phyloP scores from a whole-genome alignment of 768 basidiomycete genomes.

The Termitomyces sp. region DNA sequence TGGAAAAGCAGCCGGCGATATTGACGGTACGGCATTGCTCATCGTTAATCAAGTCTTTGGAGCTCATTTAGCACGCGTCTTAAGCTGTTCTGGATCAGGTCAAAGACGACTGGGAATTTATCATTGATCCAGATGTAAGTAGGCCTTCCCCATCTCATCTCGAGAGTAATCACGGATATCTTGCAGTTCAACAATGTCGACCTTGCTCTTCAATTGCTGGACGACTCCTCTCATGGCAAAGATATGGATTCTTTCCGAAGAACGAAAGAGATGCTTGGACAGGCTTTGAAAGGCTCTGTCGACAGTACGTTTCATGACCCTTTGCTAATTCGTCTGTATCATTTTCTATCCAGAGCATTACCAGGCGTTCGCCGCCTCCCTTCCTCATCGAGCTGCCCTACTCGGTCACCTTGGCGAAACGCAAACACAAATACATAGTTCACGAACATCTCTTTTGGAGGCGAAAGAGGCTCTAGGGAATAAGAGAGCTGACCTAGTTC shows the following conservation, averaged over 20 bases:
- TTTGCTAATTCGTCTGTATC: neutral
- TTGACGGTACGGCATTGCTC: constrained; percentile 63
- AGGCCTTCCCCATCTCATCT: constrained; percentile 3
- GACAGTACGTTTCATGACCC: constrained; percentile 59
- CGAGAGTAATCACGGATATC: constrained; percentile 8
- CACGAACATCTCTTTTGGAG: constrained; percentile 71
- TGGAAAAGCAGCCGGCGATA: constrained; percentile 69
- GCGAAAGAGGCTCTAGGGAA: constrained; percentile 76
- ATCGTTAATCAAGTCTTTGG: constrained; percentile 1
- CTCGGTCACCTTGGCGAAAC: constrained; percentile 68
- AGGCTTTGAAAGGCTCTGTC: constrained; percentile 82
- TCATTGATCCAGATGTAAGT: constrained; percentile 76
- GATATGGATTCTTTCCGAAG: constrained; percentile 74
- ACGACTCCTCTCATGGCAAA: constrained; percentile 69
- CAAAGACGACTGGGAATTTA: constrained; percentile 87
- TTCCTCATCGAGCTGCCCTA: constrained; percentile 86
- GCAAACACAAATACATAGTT: constrained; percentile 71
- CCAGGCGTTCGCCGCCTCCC: constrained; percentile 90
- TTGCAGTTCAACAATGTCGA: constrained; percentile 90
- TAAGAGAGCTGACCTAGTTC: constrained; percentile 86
- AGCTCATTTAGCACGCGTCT: constrained; percentile 6
- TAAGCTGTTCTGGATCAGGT: constrained; percentile 84
- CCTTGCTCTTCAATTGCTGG: constrained; percentile 86
- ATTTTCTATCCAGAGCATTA: constrained; percentile 64
- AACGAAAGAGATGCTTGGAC: constrained; percentile 76